phyloP scores from a whole-genome alignment of 2,329 filamentous ascomycete species.

The Cercospora zeae-maydis region DNA sequence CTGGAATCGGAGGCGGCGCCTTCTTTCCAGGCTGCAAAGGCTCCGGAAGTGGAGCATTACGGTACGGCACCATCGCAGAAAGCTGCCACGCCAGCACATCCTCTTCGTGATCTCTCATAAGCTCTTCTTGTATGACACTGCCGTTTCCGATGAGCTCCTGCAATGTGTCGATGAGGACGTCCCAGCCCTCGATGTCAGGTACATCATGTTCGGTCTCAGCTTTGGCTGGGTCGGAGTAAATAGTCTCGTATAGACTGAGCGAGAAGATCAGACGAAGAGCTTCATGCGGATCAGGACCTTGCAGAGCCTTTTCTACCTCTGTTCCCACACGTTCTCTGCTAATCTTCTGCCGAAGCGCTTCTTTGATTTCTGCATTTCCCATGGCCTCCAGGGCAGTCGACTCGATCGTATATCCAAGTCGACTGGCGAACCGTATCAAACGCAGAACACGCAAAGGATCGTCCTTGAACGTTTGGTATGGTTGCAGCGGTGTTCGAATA shows the following conservation, averaged over 20 bases:
- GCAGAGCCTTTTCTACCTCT: constrained; percentile 89
- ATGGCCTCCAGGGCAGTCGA: constrained; percentile 66
- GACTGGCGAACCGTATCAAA: constrained; percentile 84
- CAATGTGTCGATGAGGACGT: constrained; percentile 61
- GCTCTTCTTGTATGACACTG: constrained; percentile 20
- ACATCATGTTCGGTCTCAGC: constrained; percentile 46
- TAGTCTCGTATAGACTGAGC: constrained; percentile 65
- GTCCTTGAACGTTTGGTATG: constrained; percentile 89
- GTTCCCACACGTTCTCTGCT: constrained; percentile 83
- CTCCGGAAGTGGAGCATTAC: constrained; percentile 46
- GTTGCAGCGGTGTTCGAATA: constrained; percentile 81
- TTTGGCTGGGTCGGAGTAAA: constrained; percentile 65
- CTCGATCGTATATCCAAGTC: constrained; percentile 77
- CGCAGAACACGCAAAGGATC: constrained; percentile 85
- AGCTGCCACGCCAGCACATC: constrained; percentile 74
- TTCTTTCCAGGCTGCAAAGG: constrained; percentile 47
- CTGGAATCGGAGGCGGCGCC: constrained; percentile 56
- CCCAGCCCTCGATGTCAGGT: constrained; percentile 61
- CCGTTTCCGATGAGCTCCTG: constrained; percentile 46
- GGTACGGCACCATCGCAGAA: constrained; percentile 71
- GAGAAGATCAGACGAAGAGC: constrained; percentile 64
- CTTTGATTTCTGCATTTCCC: constrained; percentile 71
- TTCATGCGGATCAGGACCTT: constrained; percentile 61
- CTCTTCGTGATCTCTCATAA: constrained; percentile 63
- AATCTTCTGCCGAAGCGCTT: constrained; percentile 80